Evolutionary conservation across 1,284 basidiomycete genomes (phyloP).

Genomic region (Chiua sp.): DNA sequence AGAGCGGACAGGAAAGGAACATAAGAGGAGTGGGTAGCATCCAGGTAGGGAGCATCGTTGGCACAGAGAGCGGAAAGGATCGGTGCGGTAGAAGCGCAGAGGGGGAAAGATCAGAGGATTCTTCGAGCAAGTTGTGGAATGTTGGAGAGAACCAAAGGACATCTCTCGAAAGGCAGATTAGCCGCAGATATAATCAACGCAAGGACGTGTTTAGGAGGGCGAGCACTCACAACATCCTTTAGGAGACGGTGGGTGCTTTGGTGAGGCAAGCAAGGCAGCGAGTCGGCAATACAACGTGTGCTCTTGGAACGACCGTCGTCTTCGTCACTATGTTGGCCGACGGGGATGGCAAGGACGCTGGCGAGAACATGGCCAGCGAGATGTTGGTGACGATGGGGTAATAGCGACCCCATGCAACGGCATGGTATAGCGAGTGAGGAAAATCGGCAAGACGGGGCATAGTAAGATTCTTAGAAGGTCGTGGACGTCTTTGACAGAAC

Average conservation of each 20-base stretch:
- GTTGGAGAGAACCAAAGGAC: conserved; percentile 86
- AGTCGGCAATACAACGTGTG: too few species aligned
- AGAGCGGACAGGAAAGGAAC: conserved; percentile 93
- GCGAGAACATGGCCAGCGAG: conserved; percentile 94
- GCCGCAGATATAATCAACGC: conserved; percentile 40
- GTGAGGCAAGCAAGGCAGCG: conserved; percentile 84
- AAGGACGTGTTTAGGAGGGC: not conserved
- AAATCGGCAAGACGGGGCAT: conserved; percentile 92
- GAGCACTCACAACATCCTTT: conserved; percentile 79
- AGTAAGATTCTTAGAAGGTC: conserved; percentile 92
- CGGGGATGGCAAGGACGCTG: conserved; percentile 93
- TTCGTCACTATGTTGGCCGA: conserved; percentile 73
- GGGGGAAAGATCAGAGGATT: conserved; percentile 93
- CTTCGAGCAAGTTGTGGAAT: conserved; percentile 92
- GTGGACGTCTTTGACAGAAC: conserved; percentile 98
- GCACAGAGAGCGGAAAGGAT: conserved; percentile 70
- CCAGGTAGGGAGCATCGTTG: conserved; percentile 58
- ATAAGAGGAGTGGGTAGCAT: conserved; percentile 92
- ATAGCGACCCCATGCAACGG: conserved; percentile 95
- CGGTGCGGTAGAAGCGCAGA: conserved; percentile 86
- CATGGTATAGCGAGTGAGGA: conserved; percentile 96
- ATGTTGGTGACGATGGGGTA: conserved; percentile 68
- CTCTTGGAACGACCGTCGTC: conserved; percentile 80
- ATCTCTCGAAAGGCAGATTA: conserved; percentile 85
- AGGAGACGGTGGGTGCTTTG: conserved; percentile 89